These are phyloP conservation scores for Actinidia arguta DNA, from an alignment of 179 eudicot genomes.

Conservation along the genomic window DNA sequence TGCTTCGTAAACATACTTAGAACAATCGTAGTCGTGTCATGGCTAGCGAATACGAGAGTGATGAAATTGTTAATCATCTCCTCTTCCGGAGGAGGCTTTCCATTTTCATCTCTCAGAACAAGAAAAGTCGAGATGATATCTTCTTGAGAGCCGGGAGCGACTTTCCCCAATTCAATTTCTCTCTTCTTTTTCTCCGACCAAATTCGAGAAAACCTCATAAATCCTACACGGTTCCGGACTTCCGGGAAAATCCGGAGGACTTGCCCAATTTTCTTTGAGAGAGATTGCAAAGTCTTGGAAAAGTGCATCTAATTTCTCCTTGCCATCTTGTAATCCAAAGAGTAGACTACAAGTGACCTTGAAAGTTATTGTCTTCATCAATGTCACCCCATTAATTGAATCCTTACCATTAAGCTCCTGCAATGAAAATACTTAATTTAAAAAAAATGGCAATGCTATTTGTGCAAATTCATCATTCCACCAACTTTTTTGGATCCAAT, in stretches of 20 bases:
- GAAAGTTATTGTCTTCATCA: conserved; percentile 5
- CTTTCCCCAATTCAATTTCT: not conserved
- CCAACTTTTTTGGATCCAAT: too few species aligned
- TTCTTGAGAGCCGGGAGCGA: not conserved
- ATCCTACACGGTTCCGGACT: too few species aligned
- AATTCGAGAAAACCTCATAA: not conserved
- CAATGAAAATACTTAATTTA: not conserved
- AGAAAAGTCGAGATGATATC: conserved; percentile 6
- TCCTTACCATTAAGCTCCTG: conserved; percentile 13
- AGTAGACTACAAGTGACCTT: conserved; percentile 14
- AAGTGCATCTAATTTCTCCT: not conserved
- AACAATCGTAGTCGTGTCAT: conserved; percentile 9
- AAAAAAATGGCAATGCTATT: too few species aligned
- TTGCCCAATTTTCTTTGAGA: not conserved
- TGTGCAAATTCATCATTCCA: too few species aligned
- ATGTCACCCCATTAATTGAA: not conserved
- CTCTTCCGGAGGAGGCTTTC: conserved; percentile 9
- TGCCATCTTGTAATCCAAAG: not conserved
- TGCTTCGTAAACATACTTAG: not conserved
- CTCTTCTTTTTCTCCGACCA: not conserved
- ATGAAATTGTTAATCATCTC: conserved; percentile 12
- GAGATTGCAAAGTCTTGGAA: not conserved
- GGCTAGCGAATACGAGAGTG: conserved; percentile 10
- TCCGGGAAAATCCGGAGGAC: conserved; percentile 15
- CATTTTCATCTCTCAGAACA: conserved; percentile 19